A percentile compares a stretch with the other conserved stretches of the same genome.
phyloP scores from a whole-genome alignment of 192 early-diverging fungal genomes.

The Coemansia sp. region DNA sequence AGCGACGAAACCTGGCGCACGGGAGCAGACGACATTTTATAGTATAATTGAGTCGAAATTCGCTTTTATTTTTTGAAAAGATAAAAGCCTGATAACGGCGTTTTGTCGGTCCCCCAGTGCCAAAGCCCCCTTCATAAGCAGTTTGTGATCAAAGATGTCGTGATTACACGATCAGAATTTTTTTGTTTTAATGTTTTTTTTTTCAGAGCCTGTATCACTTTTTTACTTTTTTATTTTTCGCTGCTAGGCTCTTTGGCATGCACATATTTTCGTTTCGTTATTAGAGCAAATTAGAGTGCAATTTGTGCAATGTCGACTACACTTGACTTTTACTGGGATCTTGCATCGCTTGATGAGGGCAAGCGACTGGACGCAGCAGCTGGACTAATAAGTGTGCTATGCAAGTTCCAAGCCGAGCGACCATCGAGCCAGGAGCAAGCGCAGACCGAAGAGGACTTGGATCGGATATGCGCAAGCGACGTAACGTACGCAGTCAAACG shows the following conservation, averaged over 20 bases:
- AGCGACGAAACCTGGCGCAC: constrained; percentile 55
- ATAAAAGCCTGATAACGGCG: constrained; percentile 3
- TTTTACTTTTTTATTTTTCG: not conserved
- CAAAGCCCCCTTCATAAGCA: not conserved
- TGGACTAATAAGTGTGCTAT: constrained; percentile 59
- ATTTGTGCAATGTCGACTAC: constrained; percentile 29
- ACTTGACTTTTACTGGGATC: constrained; percentile 74
- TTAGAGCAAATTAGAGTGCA: not conserved
- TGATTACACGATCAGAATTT: not conserved
- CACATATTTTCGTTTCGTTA: not conserved
- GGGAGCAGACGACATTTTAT: constrained; percentile 23
- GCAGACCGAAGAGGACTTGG: constrained; percentile 62
- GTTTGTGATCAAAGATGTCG: not conserved
- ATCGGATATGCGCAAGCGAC: constrained; percentile 69
- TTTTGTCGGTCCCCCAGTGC: too few relatives aligned
- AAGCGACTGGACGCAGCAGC: constrained; percentile 66
- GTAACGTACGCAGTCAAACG: constrained; percentile 85
- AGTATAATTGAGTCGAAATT: not conserved
- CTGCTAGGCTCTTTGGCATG: not conserved
- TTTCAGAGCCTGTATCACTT: not conserved
- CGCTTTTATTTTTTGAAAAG: not conserved
- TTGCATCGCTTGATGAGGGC: constrained; percentile 70
- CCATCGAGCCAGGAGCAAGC: constrained; percentile 30
- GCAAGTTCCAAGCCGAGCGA: constrained; percentile 54
- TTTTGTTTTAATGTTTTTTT: not conserved